These are phyloP conservation scores for Puccinia brachypodii DNA, from an alignment of 1,284 basidiomycete genomes.

Conservation along the genomic window DNA sequence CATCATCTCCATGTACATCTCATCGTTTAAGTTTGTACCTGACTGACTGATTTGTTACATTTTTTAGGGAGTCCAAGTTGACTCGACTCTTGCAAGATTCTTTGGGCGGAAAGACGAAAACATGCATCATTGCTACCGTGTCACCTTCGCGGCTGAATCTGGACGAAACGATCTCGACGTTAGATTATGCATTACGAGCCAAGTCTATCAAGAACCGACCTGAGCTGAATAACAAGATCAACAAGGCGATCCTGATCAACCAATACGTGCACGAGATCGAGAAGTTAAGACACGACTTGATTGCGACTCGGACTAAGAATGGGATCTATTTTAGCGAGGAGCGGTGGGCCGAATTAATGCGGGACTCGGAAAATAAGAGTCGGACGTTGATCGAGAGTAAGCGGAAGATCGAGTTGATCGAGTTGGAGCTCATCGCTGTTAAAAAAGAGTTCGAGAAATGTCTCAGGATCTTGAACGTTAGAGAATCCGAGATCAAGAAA, in stretches of 20 bases:
- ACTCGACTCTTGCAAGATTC: constrained; percentile 98
- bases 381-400: constrained; percentile 77
- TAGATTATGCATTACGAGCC: constrained; percentile 94
- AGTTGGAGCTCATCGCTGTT: constrained; percentile 74
- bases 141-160: constrained; percentile 87
- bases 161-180: constrained; percentile 95
- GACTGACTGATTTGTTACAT: not conserved
- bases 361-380: constrained; percentile 71
- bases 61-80: constrained; percentile 68
- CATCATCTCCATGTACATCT: not conserved
- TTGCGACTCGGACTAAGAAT: constrained; percentile 88
- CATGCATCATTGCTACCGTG: constrained; percentile 94
- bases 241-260: constrained; percentile 84
- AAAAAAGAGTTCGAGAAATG: constrained; percentile 87
- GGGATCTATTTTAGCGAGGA: constrained; percentile 89
- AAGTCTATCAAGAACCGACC: constrained; percentile 96
- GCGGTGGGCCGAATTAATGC: constrained; percentile 77
- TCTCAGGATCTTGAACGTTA: constrained; percentile 70
- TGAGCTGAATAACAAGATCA: constrained; percentile 91
- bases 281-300: constrained; percentile 82
- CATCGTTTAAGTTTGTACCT: not conserved
- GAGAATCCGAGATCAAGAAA: constrained; percentile 63
- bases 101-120: constrained; percentile 95
- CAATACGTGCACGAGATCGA: constrained; percentile 97
- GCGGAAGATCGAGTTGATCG: constrained; percentile 76